phyloP scores from a whole-genome alignment of 176 grass and related monocot species.

The Elaeis guineensis region DNA sequence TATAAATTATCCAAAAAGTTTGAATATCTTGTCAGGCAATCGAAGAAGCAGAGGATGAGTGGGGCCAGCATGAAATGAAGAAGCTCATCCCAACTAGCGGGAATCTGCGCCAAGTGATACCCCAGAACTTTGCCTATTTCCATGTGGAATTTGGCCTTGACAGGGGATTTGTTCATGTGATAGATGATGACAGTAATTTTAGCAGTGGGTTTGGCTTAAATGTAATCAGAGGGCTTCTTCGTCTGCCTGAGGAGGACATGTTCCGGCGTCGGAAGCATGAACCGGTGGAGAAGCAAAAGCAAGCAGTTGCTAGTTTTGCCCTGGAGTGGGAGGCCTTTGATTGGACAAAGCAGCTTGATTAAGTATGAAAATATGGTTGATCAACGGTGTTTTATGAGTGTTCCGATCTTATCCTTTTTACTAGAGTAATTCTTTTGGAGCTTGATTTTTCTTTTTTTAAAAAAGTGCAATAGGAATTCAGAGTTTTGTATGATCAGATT shows the following conservation, averaged over 20 bases:
- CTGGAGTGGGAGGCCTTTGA: constrained; percentile 71
- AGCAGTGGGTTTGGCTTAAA: constrained; percentile 69
- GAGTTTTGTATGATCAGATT: too few relatives aligned
- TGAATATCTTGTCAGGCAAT: constrained; percentile 40
- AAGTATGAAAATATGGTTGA: constrained; percentile 6
- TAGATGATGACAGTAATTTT: constrained; percentile 87
- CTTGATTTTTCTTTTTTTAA: too few relatives aligned
- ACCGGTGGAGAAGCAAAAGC: constrained; percentile 57
- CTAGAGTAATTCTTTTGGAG: too few relatives aligned
- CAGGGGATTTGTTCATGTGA: constrained; percentile 79
- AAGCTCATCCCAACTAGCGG: constrained; percentile 78
- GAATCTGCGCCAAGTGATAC: constrained; percentile 69
- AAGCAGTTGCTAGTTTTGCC: constrained; percentile 50
- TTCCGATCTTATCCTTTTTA: too few relatives aligned
- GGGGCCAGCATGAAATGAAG: constrained; percentile 85
- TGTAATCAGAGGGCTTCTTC: constrained; percentile 66
- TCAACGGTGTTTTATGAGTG: too few relatives aligned
- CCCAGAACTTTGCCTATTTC: constrained; percentile 86
- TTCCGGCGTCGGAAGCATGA: constrained; percentile 58
- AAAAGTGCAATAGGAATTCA: too few relatives aligned
- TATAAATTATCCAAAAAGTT: too few relatives aligned
- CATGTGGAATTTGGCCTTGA: constrained; percentile 89
- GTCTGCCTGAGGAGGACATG: constrained; percentile 79
- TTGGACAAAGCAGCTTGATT: constrained; percentile 74
- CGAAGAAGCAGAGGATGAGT: constrained; percentile 90